These are phyloP conservation scores for Eragrostis tef DNA, from an alignment of 202 grass and related monocot species.

Conservation along the genomic window DNA sequence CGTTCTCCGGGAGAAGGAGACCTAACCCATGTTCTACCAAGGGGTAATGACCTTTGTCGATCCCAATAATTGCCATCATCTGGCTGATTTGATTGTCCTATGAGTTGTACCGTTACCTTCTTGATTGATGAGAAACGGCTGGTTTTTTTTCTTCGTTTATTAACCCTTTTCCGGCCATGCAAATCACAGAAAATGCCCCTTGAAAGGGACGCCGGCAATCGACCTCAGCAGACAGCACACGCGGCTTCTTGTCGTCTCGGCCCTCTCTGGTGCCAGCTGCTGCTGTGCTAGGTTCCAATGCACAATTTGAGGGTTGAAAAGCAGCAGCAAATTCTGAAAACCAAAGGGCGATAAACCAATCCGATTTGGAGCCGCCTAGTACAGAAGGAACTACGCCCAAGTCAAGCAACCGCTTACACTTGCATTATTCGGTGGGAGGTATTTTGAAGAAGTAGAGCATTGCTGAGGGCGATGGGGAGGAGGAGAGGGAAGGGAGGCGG, in stretches of 20 bases:
- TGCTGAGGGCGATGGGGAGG: conserved; percentile 20
- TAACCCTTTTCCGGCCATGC: no score
- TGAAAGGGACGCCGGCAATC: neutral
- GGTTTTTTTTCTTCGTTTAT: neutral
- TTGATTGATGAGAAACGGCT: neutral
- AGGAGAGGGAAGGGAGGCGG: conserved; percentile 12
- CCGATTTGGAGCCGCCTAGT: neutral
- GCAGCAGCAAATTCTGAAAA: neutral
- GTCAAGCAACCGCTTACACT: conserved; percentile 22
- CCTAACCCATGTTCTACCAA: neutral
- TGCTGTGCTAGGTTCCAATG: conserved; percentile 32
- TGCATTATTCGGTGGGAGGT: neutral
- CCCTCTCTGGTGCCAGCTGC: conserved; percentile 49
- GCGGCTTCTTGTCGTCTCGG: conserved; percentile 33
- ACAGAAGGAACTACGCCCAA: neutral
- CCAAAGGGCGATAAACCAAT: neutral
- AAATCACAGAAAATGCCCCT: conserved; percentile 40
- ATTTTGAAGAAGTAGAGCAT: neutral
- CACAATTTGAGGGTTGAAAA: conserved; percentile 18
- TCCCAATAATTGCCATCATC: conserved; percentile 19
- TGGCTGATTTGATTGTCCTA: neutral
- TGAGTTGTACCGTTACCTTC: neutral
- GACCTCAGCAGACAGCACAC: conserved; percentile 36
- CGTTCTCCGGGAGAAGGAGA: neutral
- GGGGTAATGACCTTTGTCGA: conserved; percentile 13